Percentiles rank a stretch among this genome's conserved stretches.
Evolutionary conservation across 176 grass and related monocot genomes (phyloP).

Genomic region (sorghum (Sorghum bicolor)): DNA sequence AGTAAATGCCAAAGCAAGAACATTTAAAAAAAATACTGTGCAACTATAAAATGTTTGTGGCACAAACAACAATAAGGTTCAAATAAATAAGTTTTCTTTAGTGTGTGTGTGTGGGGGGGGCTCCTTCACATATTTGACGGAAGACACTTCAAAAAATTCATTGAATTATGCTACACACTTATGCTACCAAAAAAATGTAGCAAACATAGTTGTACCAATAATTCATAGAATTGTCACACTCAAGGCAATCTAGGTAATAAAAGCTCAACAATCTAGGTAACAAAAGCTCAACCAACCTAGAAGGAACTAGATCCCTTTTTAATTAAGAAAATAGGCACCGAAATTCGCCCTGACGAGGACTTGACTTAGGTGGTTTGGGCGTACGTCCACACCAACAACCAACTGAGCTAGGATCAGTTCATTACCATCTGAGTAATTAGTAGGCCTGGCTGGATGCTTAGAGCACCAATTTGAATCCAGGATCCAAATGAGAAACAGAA

Average conservation of each 20-base stretch:
- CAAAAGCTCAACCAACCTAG: background rate
- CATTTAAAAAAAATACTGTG: background rate
- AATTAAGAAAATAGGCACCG: background rate
- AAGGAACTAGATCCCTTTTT: background rate
- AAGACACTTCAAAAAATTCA: background rate
- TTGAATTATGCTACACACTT: background rate
- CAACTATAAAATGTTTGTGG: background rate
- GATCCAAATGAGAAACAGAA: background rate
- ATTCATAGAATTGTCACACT: slow-evolving; percentile 6
- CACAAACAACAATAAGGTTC: background rate
- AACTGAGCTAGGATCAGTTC: background rate
- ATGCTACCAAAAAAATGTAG: background rate
- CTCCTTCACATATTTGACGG: background rate
- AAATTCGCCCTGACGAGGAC: background rate
- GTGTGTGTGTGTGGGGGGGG: too few species aligned
- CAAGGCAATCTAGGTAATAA: background rate
- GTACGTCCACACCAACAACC: background rate
- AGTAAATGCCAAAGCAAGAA: background rate
- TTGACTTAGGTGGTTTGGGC: background rate
- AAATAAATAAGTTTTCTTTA: background rate
- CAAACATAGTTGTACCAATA: background rate
- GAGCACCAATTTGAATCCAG: background rate
- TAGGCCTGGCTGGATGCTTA: background rate
- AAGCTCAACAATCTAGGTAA: background rate
- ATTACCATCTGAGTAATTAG: background rate